These are phyloP conservation scores for Agaricus subrufescens DNA, from an alignment of 768 basidiomycete species.

Conservation along the genomic window DNA sequence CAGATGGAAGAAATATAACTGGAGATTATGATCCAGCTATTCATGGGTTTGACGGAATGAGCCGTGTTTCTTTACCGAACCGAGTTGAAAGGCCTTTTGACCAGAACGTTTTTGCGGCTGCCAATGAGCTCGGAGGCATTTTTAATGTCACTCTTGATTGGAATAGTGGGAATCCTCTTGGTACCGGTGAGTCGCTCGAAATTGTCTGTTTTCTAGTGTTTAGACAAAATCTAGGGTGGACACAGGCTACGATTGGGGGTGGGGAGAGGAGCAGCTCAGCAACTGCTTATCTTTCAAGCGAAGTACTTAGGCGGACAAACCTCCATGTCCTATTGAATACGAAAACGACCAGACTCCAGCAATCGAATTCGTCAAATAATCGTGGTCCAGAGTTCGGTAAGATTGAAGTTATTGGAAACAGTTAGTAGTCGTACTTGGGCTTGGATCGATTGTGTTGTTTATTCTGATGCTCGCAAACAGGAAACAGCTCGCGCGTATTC, in stretches of 20 bases:
- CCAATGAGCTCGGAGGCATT: slow-evolving; percentile 20
- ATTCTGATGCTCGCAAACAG: background rate
- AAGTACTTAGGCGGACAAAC: slow-evolving; percentile 21
- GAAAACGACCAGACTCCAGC: slow-evolving; percentile 20
- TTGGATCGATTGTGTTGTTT: background rate
- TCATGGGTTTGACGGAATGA: slow-evolving; percentile 30
- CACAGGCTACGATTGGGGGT: slow-evolving; percentile 19
- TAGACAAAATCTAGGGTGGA: slow-evolving; percentile 11
- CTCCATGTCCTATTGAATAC: slow-evolving; percentile 26
- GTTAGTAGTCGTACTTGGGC: background rate
- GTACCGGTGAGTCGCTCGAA: slow-evolving; percentile 19
- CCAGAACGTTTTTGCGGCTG: slow-evolving; percentile 24
- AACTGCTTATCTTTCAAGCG: slow-evolving; percentile 22
- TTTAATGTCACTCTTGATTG: slow-evolving; percentile 22
- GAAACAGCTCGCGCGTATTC: background rate
- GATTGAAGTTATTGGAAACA: slow-evolving; percentile 1
- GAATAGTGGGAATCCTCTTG: slow-evolving; percentile 25
- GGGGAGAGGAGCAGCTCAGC: slow-evolving; percentile 26
- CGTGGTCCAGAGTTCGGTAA: background rate
- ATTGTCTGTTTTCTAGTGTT: background rate
- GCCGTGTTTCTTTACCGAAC: slow-evolving; percentile 27
- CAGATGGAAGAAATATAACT: slow-evolving; percentile 31
- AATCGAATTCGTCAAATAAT: background rate
- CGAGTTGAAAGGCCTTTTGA: slow-evolving; percentile 22
- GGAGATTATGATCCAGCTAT: slow-evolving; percentile 31